phyloP scores from a whole-genome alignment of 1,284 basidiomycete species.

The Cryptococcus sp. region DNA sequence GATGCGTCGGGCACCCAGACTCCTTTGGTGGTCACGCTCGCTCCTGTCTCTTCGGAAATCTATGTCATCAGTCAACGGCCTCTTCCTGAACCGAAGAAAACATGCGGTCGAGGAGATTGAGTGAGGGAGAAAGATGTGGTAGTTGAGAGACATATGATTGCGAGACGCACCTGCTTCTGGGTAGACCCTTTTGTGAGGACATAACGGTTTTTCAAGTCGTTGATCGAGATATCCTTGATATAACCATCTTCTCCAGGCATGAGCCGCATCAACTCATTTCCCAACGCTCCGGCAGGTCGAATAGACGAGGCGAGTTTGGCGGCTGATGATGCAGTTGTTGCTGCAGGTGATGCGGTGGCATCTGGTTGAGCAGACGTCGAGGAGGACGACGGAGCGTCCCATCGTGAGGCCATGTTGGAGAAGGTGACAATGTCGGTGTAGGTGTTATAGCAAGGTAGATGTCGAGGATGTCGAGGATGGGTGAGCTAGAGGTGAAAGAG shows the following conservation, averaged over 20 bases:
- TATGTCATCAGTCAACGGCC: constrained; percentile 36
- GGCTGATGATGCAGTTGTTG: constrained; percentile 60
- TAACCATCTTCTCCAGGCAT: constrained; percentile 77
- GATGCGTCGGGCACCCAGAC: constrained; percentile 87
- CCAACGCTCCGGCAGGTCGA: constrained; percentile 34
- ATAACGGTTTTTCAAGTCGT: constrained; percentile 93
- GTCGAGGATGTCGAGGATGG: too few relatives aligned
- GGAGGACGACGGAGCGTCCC: constrained; percentile 31
- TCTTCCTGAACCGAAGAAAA: background rate
- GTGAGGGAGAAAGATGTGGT: too few relatives aligned
- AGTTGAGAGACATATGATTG: too few relatives aligned
- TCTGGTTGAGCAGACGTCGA: constrained; percentile 45
- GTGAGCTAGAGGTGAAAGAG: too few relatives aligned
- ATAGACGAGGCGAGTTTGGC: constrained; percentile 87
- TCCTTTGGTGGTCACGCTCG: constrained; percentile 83
- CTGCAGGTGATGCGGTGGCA: constrained; percentile 66
- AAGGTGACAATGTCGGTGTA: too few relatives aligned
- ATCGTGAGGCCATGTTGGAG: too few relatives aligned
- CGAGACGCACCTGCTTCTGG: constrained; percentile 69
- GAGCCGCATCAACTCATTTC: constrained; percentile 52
- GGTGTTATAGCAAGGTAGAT: too few relatives aligned
- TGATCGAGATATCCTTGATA: constrained; percentile 91
- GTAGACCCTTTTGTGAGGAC: constrained; percentile 90
- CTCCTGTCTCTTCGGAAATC: constrained; percentile 86
- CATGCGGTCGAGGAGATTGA: too few relatives aligned